Conservation (phyloP, 768 basidiomycete genomes). For the Aureoboletus auriporus region DNA sequence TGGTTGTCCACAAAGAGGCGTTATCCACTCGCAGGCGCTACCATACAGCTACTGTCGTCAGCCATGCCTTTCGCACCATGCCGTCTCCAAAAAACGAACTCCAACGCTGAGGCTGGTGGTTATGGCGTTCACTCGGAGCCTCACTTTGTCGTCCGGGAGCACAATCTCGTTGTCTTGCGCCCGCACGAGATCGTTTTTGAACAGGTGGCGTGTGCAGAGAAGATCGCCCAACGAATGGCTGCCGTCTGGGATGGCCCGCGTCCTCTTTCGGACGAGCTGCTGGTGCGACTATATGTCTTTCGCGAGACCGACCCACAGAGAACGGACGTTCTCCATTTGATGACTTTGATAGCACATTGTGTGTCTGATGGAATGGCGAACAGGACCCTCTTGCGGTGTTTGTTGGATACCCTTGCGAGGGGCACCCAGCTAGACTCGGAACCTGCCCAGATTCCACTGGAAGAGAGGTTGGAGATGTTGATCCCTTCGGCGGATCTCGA, state of each 20-base stretch:
- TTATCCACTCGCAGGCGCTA: background rate
- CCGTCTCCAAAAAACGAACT: background rate
- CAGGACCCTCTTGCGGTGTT: conserved; percentile 37
- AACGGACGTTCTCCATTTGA: conserved; percentile 35
- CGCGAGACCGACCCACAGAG: conserved; percentile 21
- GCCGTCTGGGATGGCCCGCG: conserved; percentile 31
- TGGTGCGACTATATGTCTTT: conserved; percentile 42
- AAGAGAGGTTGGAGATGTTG: conserved; percentile 39
- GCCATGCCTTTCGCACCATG: background rate
- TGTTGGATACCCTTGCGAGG: conserved; percentile 40
- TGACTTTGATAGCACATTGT: conserved; percentile 43
- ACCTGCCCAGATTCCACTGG: conserved; percentile 24
- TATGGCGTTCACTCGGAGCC: background rate
- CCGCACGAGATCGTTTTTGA: conserved; percentile 39
- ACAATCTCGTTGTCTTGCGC: conserved; percentile 26
- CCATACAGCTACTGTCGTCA: background rate
- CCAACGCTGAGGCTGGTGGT: background rate
- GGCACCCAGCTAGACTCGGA: background rate
- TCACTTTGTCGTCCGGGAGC: conserved; percentile 40
- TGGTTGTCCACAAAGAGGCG: conserved; percentile 4
- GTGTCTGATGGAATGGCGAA: conserved; percentile 50
- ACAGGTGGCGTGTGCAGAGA: conserved; percentile 30
- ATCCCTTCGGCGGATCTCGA: conserved; percentile 28
- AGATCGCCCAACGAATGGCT: conserved; percentile 29
- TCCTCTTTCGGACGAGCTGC: conserved; percentile 38